Base-by-base conservation (phyloP, 345 rosid species). In the Rhizophora apiculata region DNA sequence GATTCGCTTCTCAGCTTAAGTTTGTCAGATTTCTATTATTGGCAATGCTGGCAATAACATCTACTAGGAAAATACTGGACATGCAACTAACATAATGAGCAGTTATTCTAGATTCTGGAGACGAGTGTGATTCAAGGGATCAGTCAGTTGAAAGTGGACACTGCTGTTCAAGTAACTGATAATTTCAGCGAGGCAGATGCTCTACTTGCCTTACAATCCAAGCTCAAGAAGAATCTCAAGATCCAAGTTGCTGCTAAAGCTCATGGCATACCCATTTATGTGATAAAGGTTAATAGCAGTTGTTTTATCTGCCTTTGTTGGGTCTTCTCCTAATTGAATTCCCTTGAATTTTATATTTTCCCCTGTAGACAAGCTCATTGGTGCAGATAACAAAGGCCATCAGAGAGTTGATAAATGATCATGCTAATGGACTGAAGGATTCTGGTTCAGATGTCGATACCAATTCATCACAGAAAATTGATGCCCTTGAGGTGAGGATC, bases 141-240 rank as follows among this genome's bases (percentile, higher is more conserved):
- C 71, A 88, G 80, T 69, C 88, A 86, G 76, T 75, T 93, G 78
- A 79, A 86, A 73, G 74, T 84, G 83, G 91, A 83, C 30, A 72
- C 53, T 67, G 72, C 76, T 26, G 80, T 93, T 58, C 81, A 63
- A 68, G 71, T 93, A 69, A 87, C 88, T 6, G 88, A 86, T 74
- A 82, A 90, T 75, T 78, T 93, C 57, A 87, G 94, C 7, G 84
- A 89, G 83, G 97, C 96, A 67, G 87, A 89, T 82, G 96, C 85
- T n/a, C 59, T 93, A 58, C 86, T 93, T 72, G 93, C 91, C 26
- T 81, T 86, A 80, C 98, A 87, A 51, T 82, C 96, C 22, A 90
- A 87, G 86, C 85, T 90, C 61, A 88, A 86, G 81, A 93, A 93
- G 83, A 90, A 93, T 84, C 76, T 90, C 8, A 79, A 79, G 68